Base-by-base conservation (phyloP, 345 rosid species). In the Boechera retrofracta region DNA sequence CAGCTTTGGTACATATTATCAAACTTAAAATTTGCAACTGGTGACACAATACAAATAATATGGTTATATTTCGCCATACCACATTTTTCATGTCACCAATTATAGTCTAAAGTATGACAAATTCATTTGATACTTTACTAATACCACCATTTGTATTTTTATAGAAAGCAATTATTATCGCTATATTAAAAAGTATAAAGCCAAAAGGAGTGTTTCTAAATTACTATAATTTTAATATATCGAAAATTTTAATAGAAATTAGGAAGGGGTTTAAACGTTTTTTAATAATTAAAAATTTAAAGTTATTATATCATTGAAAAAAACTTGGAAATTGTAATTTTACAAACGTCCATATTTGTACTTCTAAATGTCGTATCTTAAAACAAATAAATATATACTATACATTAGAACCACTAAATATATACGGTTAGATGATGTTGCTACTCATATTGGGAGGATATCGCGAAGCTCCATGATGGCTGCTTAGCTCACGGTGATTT, bases 401-500 rank as follows among this genome's bases (percentile, higher is more conserved):
- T 21, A 21, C 21, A 21, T 21, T 21, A 21, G 21, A 21, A 21
- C 21, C 21, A 21, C 21, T 21, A 21, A 21, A 21, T 21, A 21
- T 21, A 21, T 21, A 84, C 83, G 83, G 31, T 76, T 93, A 69
- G 77, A 82, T 71, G 92, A 93, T 72, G 82, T 93, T 16, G 93
- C 99, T 48, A 41, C 68, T 4, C 98, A 96, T 83, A 93, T 96
- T 74, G 99, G 99, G 2, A 82, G 72, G 94, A 97, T 2, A 87
- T 96, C 24, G 98, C 86, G 12, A 96, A 96, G 77, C 82, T 93
- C 21, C 99, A 96, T 74, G 99, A 91, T 47, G 98, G 98, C 57
- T 98, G 98, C 51, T 96, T 96, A 67, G 74, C 91, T 80, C 99
- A 96, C 71, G 99, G 99, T 38, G 99, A 96, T 74, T 83, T 93